Base-by-base conservation (phyloP, 257 asterid species). In the Pogostemon cablin region DNA sequence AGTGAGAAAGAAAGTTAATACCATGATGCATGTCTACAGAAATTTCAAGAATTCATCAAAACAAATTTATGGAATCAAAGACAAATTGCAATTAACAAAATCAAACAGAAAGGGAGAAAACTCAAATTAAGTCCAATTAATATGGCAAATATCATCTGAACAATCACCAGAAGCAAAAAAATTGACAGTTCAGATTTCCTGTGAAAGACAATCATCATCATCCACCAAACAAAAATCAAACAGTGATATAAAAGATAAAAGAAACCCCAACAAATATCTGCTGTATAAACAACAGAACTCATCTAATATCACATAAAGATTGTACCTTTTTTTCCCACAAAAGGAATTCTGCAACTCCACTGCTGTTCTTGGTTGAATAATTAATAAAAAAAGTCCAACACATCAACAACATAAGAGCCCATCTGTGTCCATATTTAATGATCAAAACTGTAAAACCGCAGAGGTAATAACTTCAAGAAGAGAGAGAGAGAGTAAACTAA, bases 341-440 rank as follows among this genome's bases (percentile, higher is more conserved):
- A 56, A 74, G 63, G 66, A 81, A 62, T 76, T 75, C 71, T 54
- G 79, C 52, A 40, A 74, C 67, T 52, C 6, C 59, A 9, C 50
- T 25, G 69, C 42, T 17, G 48, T 68, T 39, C 43, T 52, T 50
- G 60, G 65, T 10, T 65, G 50, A 68, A 15, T 41, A 35, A 32
- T 66, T 47, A 57, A 41, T 32, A 58, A 63, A 42, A 42, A 55
- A 44, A 57, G 15, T 35, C 44, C 58, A 43, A 42, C 15, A 35
- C 48, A n/a, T 42, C 64, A 67, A 9, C 44, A 20, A 7, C 67
- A 54, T 32, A 15, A 46, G 56, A 17, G 53, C 58, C 56, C 67
- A 40, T 17, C 65, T 68, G 12, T 3, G 48, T 34, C 34, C 42
- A 60, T 49, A 68, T 67, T 72, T 65, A 62, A 70, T 55, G 69